Conservation (phyloP, 2,329 filamentous ascomycete genomes). For the Knoxdaviesia capensis region DNA sequence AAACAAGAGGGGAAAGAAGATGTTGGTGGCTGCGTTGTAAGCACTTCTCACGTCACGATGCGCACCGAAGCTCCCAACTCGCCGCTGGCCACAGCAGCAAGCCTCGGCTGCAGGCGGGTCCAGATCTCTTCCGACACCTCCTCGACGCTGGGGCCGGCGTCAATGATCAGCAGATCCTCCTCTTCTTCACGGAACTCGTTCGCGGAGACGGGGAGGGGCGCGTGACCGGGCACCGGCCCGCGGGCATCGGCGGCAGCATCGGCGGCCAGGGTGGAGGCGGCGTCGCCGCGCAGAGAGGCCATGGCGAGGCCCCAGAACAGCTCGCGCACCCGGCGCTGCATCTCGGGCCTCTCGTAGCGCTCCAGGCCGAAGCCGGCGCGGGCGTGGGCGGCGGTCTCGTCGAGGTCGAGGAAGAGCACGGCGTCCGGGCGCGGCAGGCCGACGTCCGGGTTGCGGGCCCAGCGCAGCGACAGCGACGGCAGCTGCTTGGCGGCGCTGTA, state of each 20-base stretch:
- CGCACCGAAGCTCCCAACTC: conserved; percentile 25
- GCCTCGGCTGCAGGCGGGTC: conserved; percentile 23
- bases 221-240: conserved; percentile 8
- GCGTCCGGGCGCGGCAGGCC: conserved; percentile 76
- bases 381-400: conserved; percentile 47
- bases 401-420: conserved; percentile 71
- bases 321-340: conserved; percentile 62
- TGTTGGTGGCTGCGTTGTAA: background rate
- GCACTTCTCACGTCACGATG: conserved; percentile 12
- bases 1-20: no score
- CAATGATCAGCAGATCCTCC: conserved; percentile 31
- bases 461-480: conserved; percentile 45
- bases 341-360: conserved; percentile 66
- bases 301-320: conserved; percentile 43
- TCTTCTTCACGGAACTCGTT: conserved; percentile 23
- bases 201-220: conserved; percentile 1
- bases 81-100: conserved; percentile 28
- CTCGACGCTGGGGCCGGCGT: conserved; percentile 32
- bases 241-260: conserved; percentile 5
- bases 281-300: conserved; percentile 11
- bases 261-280: conserved; percentile 2
- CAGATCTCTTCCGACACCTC: conserved; percentile 37
- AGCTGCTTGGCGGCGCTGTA: conserved; percentile 81
- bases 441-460: conserved; percentile 70
- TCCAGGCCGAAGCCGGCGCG: conserved; percentile 81